Conservation (phyloP, 2,329 filamentous ascomycete species). For the Beauveria australis region DNA sequence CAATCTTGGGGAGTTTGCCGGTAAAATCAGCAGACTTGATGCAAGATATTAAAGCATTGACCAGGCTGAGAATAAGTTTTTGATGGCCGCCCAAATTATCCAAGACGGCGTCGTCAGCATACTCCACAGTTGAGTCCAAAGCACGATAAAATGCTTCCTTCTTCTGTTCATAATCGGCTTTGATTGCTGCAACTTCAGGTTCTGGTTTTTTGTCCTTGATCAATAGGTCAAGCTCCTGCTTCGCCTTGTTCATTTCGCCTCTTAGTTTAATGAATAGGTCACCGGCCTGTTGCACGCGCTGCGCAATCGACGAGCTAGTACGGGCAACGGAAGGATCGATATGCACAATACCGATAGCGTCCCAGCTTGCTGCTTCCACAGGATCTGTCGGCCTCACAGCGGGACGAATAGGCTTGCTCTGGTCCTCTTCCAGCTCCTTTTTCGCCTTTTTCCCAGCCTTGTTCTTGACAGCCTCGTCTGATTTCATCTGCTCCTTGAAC, state of each 20-base stretch:
- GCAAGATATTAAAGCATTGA: slow-evolving; percentile 46
- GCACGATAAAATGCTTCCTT: slow-evolving; percentile 42
- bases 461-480: slow-evolving; percentile 36
- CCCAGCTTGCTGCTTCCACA: slow-evolving; percentile 43
- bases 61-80: slow-evolving; percentile 47
- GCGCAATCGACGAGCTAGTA: slow-evolving; percentile 33
- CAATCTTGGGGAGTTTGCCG: slow-evolving; percentile 44
- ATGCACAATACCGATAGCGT: slow-evolving; percentile 42
- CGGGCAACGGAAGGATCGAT: slow-evolving; percentile 33
- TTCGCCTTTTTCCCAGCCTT: slow-evolving; percentile 39
- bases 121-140: slow-evolving; percentile 44
- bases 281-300: slow-evolving; percentile 42
- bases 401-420: slow-evolving; percentile 34
- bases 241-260: slow-evolving; percentile 38
- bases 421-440: slow-evolving; percentile 32
- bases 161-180: slow-evolving; percentile 33
- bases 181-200: slow-evolving; percentile 28
- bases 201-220: slow-evolving; percentile 33
- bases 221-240: slow-evolving; percentile 35
- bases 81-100: slow-evolving; percentile 51
- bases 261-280: slow-evolving; percentile 42
- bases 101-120: slow-evolving; percentile 47
- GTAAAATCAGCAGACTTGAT: slow-evolving; percentile 45
- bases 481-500: slow-evolving; percentile 39
- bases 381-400: slow-evolving; percentile 35